Conservation (phyloP, 768 basidiomycete species). For the Cystobasidium tubakii region DNA sequence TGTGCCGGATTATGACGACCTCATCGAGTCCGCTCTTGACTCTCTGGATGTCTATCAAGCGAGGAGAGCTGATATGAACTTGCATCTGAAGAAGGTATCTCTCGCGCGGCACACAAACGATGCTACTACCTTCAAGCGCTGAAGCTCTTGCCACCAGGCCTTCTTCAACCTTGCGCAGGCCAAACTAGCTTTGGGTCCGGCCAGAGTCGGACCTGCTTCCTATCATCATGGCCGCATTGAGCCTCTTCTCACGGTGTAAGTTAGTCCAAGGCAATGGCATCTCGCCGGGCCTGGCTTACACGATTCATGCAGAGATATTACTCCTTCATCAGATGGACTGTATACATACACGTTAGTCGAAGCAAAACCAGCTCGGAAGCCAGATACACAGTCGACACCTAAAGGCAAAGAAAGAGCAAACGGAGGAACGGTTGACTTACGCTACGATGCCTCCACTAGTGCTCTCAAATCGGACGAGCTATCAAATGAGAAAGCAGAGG, state of each 20-base stretch:
- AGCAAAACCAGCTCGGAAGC: background rate
- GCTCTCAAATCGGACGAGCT: background rate
- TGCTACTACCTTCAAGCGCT: too few relatives aligned
- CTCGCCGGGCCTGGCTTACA: background rate
- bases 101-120: too few relatives aligned
- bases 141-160: constrained; percentile 29
- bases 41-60: constrained; percentile 23
- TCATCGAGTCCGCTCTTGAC: constrained; percentile 23
- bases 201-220: constrained; percentile 29
- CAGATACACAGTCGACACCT: background rate
- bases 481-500: background rate
- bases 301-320: background rate
- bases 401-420: background rate
- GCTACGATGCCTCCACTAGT: constrained; percentile 8
- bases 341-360: background rate
- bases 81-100: constrained; percentile 20
- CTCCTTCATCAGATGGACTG: background rate
- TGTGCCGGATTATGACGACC: constrained; percentile 25
- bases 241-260: constrained; percentile 23
- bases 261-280: too few relatives aligned
- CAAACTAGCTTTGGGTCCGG: constrained; percentile 30
- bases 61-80: constrained; percentile 14
- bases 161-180: constrained; percentile 30
- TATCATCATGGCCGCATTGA: constrained; percentile 24
- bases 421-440: constrained; percentile 5